Conservation (phyloP, 768 basidiomycete species). For the Paxillus ammoniavirescens region DNA sequence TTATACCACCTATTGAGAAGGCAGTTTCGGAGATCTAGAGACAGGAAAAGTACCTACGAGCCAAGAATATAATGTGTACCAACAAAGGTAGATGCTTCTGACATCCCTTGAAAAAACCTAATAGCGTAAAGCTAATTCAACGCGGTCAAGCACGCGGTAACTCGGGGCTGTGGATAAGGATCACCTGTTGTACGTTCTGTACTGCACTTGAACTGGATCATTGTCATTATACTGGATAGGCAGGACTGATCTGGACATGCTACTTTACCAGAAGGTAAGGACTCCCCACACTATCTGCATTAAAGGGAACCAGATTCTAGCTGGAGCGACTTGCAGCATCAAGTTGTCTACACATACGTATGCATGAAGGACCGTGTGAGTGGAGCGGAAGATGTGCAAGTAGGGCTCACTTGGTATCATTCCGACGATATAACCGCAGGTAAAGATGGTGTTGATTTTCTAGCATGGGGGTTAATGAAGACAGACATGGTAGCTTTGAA, state of each 20-base stretch:
- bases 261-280: constrained; percentile 57
- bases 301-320: constrained; percentile 63
- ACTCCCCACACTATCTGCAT: constrained; percentile 68
- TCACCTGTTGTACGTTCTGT: constrained; percentile 54
- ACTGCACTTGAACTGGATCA: constrained; percentile 53
- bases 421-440: constrained; percentile 73
- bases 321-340: constrained; percentile 60
- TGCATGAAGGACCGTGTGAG: constrained; percentile 1
- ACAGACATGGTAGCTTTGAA: neutral
- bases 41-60: constrained; percentile 44
- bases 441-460: constrained; percentile 71
- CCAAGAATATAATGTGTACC: constrained; percentile 74
- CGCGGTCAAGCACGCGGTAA: neutral
- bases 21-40: neutral
- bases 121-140: constrained; percentile 57
- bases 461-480: constrained; percentile 14
- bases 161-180: neutral
- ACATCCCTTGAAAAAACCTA: constrained; percentile 70
- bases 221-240: neutral
- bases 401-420: constrained; percentile 59
- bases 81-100: constrained; percentile 75
- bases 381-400: neutral
- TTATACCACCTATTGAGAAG: constrained; percentile 59
- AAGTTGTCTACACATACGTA: constrained; percentile 48
- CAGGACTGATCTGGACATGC: neutral